Percentiles rank a stretch among this genome's conserved stretches.
phyloP scores from a whole-genome alignment of 2,329 filamentous ascomycete genomes.

The Calcarisporium arbuscula region DNA sequence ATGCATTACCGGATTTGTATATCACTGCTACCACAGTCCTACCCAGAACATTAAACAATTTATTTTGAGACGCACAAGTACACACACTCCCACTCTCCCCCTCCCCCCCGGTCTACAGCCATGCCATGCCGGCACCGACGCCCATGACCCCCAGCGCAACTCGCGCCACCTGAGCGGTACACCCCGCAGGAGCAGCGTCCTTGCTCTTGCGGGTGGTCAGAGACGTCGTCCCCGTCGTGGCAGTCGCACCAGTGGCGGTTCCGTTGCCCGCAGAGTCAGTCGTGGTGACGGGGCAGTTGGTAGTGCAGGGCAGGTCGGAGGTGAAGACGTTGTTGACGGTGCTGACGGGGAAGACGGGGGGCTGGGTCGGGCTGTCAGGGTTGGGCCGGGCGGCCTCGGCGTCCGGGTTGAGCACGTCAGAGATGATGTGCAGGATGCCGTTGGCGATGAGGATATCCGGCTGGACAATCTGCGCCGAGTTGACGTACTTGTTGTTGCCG shows the following conservation, averaged over 20 bases:
- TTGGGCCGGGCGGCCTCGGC: slow-evolving; percentile 28
- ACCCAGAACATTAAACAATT: too few relatives aligned
- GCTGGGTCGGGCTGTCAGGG: slow-evolving; percentile 31
- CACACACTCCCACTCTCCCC: not conserved
- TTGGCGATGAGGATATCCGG: slow-evolving; percentile 50
- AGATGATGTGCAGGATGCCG: slow-evolving; percentile 52
- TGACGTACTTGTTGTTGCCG: slow-evolving; percentile 41
- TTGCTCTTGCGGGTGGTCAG: slow-evolving; percentile 18
- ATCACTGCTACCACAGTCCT: too few relatives aligned
- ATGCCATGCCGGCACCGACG: slow-evolving; percentile 22
- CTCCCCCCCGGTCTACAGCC: slow-evolving; percentile 10
- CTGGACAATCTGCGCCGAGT: slow-evolving; percentile 47
- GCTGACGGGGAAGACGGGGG: slow-evolving; percentile 48
- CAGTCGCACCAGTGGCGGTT: slow-evolving; percentile 14
- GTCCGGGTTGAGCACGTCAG: slow-evolving; percentile 43
- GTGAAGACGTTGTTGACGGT: slow-evolving; percentile 36
- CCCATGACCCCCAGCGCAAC: slow-evolving; percentile 23
- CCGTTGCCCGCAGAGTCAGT: slow-evolving; percentile 8
- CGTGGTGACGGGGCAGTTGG: slow-evolving; percentile 29
- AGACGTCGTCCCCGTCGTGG: slow-evolving; percentile 10
- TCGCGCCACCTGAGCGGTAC: slow-evolving; percentile 20
- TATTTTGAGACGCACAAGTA: too few relatives aligned
- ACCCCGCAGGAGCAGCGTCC: slow-evolving; percentile 12
- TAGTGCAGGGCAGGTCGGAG: slow-evolving; percentile 35
- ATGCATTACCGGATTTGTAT: too few relatives aligned